Conservation (phyloP, 73 alveolate genomes). For the Blepharisma stoltei region DNA sequence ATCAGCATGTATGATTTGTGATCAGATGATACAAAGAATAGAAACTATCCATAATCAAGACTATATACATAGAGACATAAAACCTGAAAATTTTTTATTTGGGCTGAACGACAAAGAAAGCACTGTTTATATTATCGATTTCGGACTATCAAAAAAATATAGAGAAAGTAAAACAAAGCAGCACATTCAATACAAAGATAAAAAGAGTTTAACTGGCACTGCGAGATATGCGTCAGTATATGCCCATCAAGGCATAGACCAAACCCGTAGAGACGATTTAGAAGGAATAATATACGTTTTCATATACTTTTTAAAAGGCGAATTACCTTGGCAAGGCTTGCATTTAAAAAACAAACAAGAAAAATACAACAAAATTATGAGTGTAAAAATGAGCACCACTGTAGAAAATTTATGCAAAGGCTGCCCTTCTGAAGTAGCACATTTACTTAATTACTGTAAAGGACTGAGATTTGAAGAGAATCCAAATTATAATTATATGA, state of each 20-base stretch:
- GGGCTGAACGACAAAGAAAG: conserved; percentile 61
- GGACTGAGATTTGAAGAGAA: conserved; percentile 55
- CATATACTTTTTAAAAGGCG: conserved; percentile 59
- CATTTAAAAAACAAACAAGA: conserved; percentile 52
- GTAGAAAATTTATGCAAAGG: conserved; percentile 59
- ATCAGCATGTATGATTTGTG: conserved; percentile 80
- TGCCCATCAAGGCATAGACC: conserved; percentile 63
- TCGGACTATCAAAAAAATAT: conserved; percentile 89
- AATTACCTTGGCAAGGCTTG: conserved; percentile 61
- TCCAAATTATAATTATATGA: conserved; percentile 40
- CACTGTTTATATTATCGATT: conserved; percentile 78
- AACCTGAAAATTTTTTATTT: conserved; percentile 81
- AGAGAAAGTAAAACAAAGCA: conserved; percentile 65
- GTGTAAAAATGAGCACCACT: conserved; percentile 55
- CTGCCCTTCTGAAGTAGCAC: conserved; percentile 55
- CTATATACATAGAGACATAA: conserved; percentile 77
- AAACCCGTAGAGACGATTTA: conserved; percentile 77
- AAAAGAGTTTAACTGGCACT: conserved; percentile 70
- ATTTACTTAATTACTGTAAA: conserved; percentile 52
- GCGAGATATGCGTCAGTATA: conserved; percentile 69
- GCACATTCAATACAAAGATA: conserved; percentile 61
- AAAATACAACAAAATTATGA: conserved; percentile 55
- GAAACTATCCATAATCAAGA: conserved; percentile 66
- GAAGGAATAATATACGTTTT: conserved; percentile 70
- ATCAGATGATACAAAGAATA: conserved; percentile 74